These are phyloP conservation scores for Climacium dendroides DNA, from an alignment of 225 moss, liverwort and hornwort species.

Conservation along the genomic window DNA sequence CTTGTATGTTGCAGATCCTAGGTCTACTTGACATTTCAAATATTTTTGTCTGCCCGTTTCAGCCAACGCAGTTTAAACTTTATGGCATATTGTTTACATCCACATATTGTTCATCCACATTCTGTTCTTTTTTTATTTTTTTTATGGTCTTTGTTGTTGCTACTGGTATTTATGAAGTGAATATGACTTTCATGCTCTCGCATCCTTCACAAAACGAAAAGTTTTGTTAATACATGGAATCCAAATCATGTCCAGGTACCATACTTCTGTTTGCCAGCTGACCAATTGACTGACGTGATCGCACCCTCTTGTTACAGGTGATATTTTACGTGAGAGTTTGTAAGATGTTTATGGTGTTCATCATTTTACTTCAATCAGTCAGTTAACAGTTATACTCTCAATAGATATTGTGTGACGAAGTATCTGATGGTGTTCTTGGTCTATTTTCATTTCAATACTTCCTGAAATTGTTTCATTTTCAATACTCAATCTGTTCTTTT, in stretches of 20 bases:
- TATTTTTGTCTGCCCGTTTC: neutral
- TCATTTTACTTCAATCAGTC: neutral
- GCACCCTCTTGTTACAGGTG: constrained; percentile 99
- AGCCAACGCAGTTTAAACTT: neutral
- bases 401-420: neutral
- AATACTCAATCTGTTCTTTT: neutral
- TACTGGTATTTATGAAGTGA: neutral
- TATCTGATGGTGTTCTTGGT: neutral
- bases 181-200: neutral
- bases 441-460: neutral
- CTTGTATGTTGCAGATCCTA: too few species aligned
- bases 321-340: neutral
- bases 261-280: constrained; percentile 96
- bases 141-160: neutral
- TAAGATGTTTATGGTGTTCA: neutral
- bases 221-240: neutral
- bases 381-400: neutral
- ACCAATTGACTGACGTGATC: constrained; percentile 83
- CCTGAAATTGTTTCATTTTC: neutral
- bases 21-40: neutral
- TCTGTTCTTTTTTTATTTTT: neutral
- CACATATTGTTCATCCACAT: neutral
- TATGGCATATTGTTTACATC: neutral
- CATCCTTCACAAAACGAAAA: neutral
- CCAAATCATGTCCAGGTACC: constrained; percentile 58